Percentiles rank a stretch among this genome's conserved stretches.
Evolutionary conservation across 2,329 filamentous ascomycete genomes (phyloP).

Genomic region (Colletotrichum melonis): DNA sequence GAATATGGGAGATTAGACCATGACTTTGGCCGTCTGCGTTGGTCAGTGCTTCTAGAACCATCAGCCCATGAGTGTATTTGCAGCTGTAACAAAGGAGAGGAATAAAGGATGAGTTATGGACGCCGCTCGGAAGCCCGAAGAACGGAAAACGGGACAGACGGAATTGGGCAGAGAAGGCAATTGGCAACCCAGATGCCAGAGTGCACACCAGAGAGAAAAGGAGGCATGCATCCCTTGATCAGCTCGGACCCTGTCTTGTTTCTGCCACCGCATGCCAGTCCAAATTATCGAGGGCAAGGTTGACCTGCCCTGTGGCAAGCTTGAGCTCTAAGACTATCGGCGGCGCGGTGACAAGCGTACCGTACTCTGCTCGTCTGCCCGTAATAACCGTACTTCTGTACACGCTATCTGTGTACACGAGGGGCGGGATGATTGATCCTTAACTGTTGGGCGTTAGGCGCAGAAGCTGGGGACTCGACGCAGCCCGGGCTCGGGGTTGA

Average conservation of each 20-base stretch:
- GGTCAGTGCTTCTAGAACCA: constrained; percentile 10
- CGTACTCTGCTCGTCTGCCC: too few relatives aligned
- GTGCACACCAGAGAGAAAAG: constrained; percentile 12
- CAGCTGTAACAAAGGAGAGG: neutral
- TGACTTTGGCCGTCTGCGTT: constrained; percentile 7
- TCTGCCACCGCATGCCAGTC: constrained; percentile 10
- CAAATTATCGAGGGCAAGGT: constrained; percentile 8
- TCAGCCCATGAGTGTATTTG: constrained; percentile 10
- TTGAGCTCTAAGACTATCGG: neutral
- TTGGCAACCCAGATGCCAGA: neutral
- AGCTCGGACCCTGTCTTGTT: constrained; percentile 11
- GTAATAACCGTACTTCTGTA: neutral
- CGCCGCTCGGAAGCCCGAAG: neutral
- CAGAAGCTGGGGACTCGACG: constrained; percentile 13
- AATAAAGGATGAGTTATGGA: neutral
- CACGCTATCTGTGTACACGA: neutral
- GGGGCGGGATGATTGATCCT: neutral
- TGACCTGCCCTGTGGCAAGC: neutral
- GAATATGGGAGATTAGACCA: constrained; percentile 19
- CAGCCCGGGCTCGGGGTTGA: constrained; percentile 11
- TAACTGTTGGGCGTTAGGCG: constrained; percentile 3
- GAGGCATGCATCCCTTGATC: constrained; percentile 23
- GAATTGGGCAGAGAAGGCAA: constrained; percentile 1
- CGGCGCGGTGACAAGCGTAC: neutral
- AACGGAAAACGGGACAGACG: neutral